Conservation (phyloP, 2,329 filamentous ascomycete species). For the Blastomyces emzantsi region DNA sequence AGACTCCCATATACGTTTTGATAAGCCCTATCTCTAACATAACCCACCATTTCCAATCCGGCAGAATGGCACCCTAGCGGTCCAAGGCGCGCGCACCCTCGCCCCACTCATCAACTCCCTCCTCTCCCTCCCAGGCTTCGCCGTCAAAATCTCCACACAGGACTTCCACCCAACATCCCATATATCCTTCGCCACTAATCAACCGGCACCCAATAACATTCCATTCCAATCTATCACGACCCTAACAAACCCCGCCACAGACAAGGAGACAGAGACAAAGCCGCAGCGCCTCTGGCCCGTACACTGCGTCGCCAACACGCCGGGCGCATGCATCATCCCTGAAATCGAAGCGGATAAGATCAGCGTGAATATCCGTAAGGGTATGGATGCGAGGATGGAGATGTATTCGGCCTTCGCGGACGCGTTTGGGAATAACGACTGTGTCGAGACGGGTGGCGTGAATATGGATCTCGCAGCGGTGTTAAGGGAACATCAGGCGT, state of each 20-base stretch:
- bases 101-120: conserved; percentile 64
- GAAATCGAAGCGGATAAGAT: conserved; percentile 56
- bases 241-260: conserved; percentile 42
- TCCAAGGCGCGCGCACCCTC: conserved; percentile 63
- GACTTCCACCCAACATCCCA: conserved; percentile 82
- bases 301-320: conserved; percentile 72
- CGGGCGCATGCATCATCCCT: conserved; percentile 62
- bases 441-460: conserved; percentile 26
- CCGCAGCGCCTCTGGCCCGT: conserved; percentile 72
- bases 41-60: neutral
- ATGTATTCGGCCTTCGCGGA: conserved; percentile 93
- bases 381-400: conserved; percentile 62
- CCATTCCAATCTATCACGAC: conserved; percentile 58
- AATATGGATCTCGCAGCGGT: conserved; percentile 52
- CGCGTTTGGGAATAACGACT: conserved; percentile 52
- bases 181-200: conserved; percentile 81
- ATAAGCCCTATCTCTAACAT: conserved; percentile 4
- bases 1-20: neutral
- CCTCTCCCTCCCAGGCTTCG: conserved; percentile 57
- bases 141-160: conserved; percentile 71
- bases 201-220: conserved; percentile 51
- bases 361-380: conserved; percentile 68
- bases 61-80: conserved; percentile 75
- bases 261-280: conserved; percentile 54
- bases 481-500: conserved; percentile 52